These are phyloP conservation scores for Pilatotrama ljubarskyi DNA, from an alignment of 768 basidiomycete species.

Conservation along the genomic window DNA sequence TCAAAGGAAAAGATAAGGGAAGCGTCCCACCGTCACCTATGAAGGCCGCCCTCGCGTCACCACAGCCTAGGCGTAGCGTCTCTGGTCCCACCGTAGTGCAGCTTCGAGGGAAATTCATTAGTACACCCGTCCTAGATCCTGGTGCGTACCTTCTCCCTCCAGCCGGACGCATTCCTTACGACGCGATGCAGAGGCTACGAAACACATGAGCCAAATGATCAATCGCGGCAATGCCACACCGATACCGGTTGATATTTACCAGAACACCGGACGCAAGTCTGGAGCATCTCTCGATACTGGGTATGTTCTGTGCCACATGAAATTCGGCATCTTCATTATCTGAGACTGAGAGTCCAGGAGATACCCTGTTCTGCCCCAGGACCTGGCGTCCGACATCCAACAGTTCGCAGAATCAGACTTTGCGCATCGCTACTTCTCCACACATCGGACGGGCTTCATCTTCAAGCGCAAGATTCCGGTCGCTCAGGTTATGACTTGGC, in stretches of 20 bases:
- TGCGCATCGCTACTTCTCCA: slow-evolving; percentile 86
- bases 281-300: slow-evolving; percentile 60
- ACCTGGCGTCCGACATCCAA: slow-evolving; percentile 81
- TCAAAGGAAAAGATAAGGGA: slow-evolving; percentile 15
- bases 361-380: slow-evolving; percentile 76
- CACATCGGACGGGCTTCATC: slow-evolving; percentile 85
- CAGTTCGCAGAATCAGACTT: slow-evolving; percentile 87
- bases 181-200: slow-evolving; percentile 52
- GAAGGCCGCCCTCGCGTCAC: slow-evolving; percentile 12
- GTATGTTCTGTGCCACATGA: slow-evolving; percentile 41
- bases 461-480: slow-evolving; percentile 82
- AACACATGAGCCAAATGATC: slow-evolving; percentile 76
- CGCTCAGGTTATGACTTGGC: slow-evolving; percentile 89
- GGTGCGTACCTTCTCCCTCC: slow-evolving; percentile 42
- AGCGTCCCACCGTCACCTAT: slow-evolving; percentile 14
- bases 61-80: slow-evolving; percentile 21
- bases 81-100: slow-evolving; percentile 18
- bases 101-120: slow-evolving; percentile 60
- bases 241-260: slow-evolving; percentile 39
- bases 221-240: slow-evolving; percentile 61
- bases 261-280: slow-evolving; percentile 27
- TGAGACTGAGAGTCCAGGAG: slow-evolving; percentile 44
- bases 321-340: slow-evolving; percentile 6
- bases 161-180: slow-evolving; percentile 1
- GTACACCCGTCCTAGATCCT: slow-evolving; percentile 67